Evolutionary conservation across 1,284 basidiomycete species (phyloP).

Genomic region (Singerocomus rubriflavus): DNA sequence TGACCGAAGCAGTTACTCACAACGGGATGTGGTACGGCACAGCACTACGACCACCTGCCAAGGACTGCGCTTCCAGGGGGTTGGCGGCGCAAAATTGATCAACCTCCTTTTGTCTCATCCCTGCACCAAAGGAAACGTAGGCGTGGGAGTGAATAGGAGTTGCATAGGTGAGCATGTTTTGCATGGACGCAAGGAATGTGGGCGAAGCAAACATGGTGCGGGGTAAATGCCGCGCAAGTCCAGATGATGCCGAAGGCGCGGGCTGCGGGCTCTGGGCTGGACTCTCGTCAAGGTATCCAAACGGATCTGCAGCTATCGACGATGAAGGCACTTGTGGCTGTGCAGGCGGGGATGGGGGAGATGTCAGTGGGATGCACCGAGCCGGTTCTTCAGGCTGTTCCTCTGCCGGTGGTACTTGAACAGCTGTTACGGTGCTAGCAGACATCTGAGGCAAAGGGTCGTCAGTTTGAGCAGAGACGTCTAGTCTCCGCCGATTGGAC

Average conservation of each 20-base stretch:
- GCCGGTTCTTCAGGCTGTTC: not conserved
- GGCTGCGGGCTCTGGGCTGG: conserved; percentile 26
- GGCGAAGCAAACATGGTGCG: conserved; percentile 36
- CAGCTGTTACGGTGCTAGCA: not conserved
- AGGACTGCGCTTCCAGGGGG: conserved; percentile 58
- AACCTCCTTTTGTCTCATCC: conserved; percentile 77
- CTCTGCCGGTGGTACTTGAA: not conserved
- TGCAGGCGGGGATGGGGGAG: conserved; percentile 1
- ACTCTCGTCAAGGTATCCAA: conserved; percentile 48
- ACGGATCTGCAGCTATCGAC: conserved; percentile 40
- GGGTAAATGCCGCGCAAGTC: conserved; percentile 34
- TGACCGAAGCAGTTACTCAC: conserved; percentile 41
- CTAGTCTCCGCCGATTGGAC: conserved; percentile 44
- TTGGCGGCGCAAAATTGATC: conserved; percentile 72
- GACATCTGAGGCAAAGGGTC: conserved; percentile 8
- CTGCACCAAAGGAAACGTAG: conserved; percentile 81
- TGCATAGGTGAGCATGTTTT: conserved; percentile 41
- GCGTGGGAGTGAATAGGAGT: conserved; percentile 64
- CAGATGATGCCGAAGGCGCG: conserved; percentile 26
- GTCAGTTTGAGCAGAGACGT: conserved; percentile 14
- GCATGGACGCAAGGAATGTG: conserved; percentile 35
- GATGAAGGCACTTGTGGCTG: conserved; percentile 7
- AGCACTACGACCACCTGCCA: conserved; percentile 45
- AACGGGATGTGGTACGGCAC: conserved; percentile 85
- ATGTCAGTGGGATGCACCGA: not conserved